A percentile compares a stretch with the other conserved stretches of the same genome.
phyloP scores from a whole-genome alignment of 177 flowering plant genomes.

The Vitis hybrid region DNA sequence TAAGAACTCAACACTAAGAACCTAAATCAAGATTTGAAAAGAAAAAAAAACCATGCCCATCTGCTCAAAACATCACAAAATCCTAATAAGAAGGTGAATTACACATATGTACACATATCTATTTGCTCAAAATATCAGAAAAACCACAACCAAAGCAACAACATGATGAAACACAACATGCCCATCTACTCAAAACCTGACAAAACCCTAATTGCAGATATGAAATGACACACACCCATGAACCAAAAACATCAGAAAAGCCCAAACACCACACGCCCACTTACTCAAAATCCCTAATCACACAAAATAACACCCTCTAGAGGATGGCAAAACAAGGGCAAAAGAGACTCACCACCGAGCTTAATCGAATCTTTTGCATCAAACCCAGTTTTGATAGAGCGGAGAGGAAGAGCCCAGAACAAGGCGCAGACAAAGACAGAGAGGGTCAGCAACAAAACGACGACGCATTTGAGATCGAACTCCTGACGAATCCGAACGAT shows the following conservation, averaged over 20 bases:
- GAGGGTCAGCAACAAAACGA: constrained; percentile 48
- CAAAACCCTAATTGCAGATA: not conserved
- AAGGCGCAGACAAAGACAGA: constrained; percentile 45
- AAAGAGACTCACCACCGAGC: constrained; percentile 34
- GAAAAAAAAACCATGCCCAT: too few relatives aligned
- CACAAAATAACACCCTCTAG: not conserved
- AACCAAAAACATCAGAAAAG: constrained; percentile 1
- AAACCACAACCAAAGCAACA: not conserved
- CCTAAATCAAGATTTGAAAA: too few relatives aligned
- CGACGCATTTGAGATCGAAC: constrained; percentile 47
- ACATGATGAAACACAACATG: not conserved
- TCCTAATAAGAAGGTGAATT: too few relatives aligned
- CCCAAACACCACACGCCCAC: not conserved
- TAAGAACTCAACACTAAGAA: too few relatives aligned
- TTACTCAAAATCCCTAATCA: not conserved
- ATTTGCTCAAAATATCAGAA: too few relatives aligned
- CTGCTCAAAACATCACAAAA: too few relatives aligned
- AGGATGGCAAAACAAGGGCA: not conserved
- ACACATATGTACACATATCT: too few relatives aligned
- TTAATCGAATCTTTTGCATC: constrained; percentile 41
- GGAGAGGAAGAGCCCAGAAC: constrained; percentile 53
- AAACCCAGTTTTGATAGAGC: constrained; percentile 25
- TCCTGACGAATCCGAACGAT: constrained; percentile 16
- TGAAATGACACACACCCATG: constrained; percentile 2
- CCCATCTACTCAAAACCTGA: not conserved